Evolutionary conservation across 257 asterid species (phyloP).

Genomic region (Mentha longifolia): DNA sequence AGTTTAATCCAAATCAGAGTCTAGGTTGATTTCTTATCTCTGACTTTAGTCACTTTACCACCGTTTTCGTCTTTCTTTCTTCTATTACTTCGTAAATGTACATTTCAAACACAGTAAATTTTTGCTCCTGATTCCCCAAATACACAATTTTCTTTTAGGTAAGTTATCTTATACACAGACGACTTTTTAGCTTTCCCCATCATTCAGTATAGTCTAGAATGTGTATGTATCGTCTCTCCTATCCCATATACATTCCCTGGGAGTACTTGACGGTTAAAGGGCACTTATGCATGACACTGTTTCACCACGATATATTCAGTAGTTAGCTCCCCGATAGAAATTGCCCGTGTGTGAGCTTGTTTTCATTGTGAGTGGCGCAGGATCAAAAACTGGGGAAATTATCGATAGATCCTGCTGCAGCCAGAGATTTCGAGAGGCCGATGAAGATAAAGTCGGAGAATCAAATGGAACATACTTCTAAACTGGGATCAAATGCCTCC

Average conservation of each 20-base stretch:
- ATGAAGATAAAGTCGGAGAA: slow-evolving; percentile 62
- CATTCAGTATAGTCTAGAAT: neutral
- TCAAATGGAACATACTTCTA: slow-evolving; percentile 51
- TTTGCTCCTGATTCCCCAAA: no score
- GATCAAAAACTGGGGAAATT: slow-evolving; percentile 82
- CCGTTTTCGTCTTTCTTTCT: no score
- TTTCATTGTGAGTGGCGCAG: slow-evolving; percentile 46
- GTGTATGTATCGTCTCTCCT: neutral
- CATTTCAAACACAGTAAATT: neutral
- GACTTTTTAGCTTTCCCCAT: no score
- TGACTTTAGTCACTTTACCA: no score
- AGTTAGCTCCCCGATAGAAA: neutral
- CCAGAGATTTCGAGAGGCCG: slow-evolving; percentile 88
- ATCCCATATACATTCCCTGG: neutral
- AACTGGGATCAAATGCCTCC: slow-evolving; percentile 43
- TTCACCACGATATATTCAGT: neutral
- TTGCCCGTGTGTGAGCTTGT: no score
- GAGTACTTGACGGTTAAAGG: no score
- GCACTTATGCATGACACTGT: no score
- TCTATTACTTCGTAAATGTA: neutral
- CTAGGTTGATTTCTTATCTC: neutral
- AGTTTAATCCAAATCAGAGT: no score
- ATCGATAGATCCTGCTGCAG: slow-evolving; percentile 78
- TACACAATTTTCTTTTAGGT: no score
- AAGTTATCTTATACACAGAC: no score